Base-by-base conservation (phyloP, 2,329 filamentous ascomycete species). In the Aspergillus jensenii region DNA sequence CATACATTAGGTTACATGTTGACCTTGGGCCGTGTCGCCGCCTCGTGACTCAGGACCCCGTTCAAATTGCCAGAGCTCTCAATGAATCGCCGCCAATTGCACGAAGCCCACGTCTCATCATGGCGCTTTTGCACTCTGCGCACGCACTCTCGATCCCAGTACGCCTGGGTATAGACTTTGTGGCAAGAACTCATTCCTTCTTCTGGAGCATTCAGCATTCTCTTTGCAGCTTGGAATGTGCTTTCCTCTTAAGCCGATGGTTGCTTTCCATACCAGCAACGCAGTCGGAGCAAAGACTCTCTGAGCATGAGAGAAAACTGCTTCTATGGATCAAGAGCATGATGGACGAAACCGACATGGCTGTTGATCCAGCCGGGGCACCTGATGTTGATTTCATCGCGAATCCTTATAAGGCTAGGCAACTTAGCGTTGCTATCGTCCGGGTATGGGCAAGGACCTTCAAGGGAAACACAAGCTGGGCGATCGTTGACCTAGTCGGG, bases 181-280 rank as follows among this genome's bases (percentile, higher is more conserved):
- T 84, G 39, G 80, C 81, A 3, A 74, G 75, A 46, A 82, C 78
- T 2, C 81, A 83, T 64, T 82, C 80, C 1, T 79, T 82, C 55
- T 80, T 82, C 64, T 84, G 82, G 82, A 81, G 78, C 39, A 80
- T 84, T 27, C 80, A 83, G 62, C 82, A 84, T 62, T 81, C 80
- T 1, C 70, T 84, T 6, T 82, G 80, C 68, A 82, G 78, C 58
- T 67, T 84, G 15, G 81, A 83, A 62, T 84, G 81, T 55, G 81
- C 82, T 0, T 80, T 79, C 60, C 72, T 80, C 21, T 67, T 80
- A 5, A 78, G 76, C 57, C 74, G 78, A 50, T 80, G 78, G 78
- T 65, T 80, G 5, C 73, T 78, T 23, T 72, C 75, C 5, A 78
- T 80, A 21, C 77, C 78, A 11, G 61, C 70, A 15, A 76, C 77